These are phyloP conservation scores for Pseudogymnoascus sp. DNA, from an alignment of 2,329 filamentous ascomycete species.

Conservation along the genomic window DNA sequence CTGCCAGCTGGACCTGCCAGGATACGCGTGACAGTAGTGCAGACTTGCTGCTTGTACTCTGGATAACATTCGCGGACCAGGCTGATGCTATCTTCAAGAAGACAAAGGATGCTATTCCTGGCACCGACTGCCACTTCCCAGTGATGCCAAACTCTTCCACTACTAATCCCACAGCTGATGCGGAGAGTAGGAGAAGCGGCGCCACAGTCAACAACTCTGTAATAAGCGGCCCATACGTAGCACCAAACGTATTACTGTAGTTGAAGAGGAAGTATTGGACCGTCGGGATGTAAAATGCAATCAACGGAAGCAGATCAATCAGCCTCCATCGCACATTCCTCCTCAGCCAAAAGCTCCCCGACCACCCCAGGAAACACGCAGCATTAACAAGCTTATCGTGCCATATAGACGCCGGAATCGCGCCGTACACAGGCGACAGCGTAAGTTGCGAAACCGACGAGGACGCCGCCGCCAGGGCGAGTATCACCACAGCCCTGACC, in stretches of 20 bases:
- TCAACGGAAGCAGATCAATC: slow-evolving; percentile 54
- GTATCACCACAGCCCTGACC: slow-evolving; percentile 36
- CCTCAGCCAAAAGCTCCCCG: slow-evolving; percentile 52
- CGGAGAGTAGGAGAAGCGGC: slow-evolving; percentile 57
- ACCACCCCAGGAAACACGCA: slow-evolving; percentile 64
- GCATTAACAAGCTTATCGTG: slow-evolving; percentile 61
- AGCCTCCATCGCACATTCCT: slow-evolving; percentile 42
- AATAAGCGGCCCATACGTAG: slow-evolving; percentile 63
- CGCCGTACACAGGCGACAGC: slow-evolving; percentile 81
- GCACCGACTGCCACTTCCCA: slow-evolving; percentile 30
- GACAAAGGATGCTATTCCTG: slow-evolving; percentile 59
- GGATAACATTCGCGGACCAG: slow-evolving; percentile 34
- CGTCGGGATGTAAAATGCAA: slow-evolving; percentile 68
- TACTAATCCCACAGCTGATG: slow-evolving; percentile 54
- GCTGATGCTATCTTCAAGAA: slow-evolving; percentile 44
- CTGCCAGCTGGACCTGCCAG: slow-evolving; percentile 60
- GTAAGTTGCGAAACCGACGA: slow-evolving; percentile 67
- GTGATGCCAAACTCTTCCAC: slow-evolving; percentile 55
- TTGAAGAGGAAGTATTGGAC: slow-evolving; percentile 65
- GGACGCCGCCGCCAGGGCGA: slow-evolving; percentile 53
- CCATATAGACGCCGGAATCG: slow-evolving; percentile 66
- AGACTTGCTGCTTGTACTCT: slow-evolving; percentile 50
- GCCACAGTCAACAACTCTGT: slow-evolving; percentile 69
- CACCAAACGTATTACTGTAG: slow-evolving; percentile 58
- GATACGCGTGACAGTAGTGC: slow-evolving; percentile 63